A percentile compares a stretch with the other conserved stretches of the same genome.
phyloP scores from a whole-genome alignment of 768 basidiomycete species.

The Rubroboletus pulcherrimus region DNA sequence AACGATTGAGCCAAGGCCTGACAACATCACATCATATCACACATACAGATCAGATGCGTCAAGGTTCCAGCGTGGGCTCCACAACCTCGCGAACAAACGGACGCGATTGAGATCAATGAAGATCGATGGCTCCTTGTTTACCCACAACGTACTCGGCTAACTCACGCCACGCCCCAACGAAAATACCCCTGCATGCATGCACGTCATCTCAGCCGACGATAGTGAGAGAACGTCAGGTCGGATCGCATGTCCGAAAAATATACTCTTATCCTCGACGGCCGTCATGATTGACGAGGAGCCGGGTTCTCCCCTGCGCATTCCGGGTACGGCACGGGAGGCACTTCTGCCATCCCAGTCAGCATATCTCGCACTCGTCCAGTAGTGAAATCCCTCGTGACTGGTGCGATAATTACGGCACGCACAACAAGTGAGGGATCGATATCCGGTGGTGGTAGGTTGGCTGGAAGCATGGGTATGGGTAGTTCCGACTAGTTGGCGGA shows the following conservation, averaged over 20 bases:
- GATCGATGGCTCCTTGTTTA: slow-evolving; percentile 9
- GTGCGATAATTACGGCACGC: slow-evolving; percentile 50
- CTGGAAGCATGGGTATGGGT: slow-evolving; percentile 41
- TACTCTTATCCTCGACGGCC: not conserved
- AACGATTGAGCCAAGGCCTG: not conserved
- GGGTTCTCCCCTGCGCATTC: slow-evolving; percentile 5
- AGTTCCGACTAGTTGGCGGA: slow-evolving; percentile 33
- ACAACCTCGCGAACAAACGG: slow-evolving; percentile 24
- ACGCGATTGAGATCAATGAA: slow-evolving; percentile 14
- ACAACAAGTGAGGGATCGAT: slow-evolving; percentile 46
- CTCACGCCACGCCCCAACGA: slow-evolving; percentile 17
- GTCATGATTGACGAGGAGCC: slow-evolving; percentile 1
- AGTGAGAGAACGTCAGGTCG: slow-evolving; percentile 10
- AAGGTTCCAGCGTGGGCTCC: slow-evolving; percentile 29
- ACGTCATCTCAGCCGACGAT: slow-evolving; percentile 19
- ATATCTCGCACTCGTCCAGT: slow-evolving; percentile 21
- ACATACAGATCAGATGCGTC: slow-evolving; percentile 23
- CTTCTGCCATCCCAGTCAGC: slow-evolving; percentile 19
- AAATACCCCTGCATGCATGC: slow-evolving; percentile 12
- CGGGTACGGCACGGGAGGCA: slow-evolving; percentile 22
- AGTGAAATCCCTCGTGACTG: slow-evolving; percentile 44
- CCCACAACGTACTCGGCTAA: slow-evolving; percentile 30
- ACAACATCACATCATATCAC: slow-evolving; percentile 14
- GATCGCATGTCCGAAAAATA: slow-evolving; percentile 18
- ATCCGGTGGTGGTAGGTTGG: slow-evolving; percentile 36